phyloP scores from a whole-genome alignment of 306 rosid species.

The Hylodesmum podocarpum region DNA sequence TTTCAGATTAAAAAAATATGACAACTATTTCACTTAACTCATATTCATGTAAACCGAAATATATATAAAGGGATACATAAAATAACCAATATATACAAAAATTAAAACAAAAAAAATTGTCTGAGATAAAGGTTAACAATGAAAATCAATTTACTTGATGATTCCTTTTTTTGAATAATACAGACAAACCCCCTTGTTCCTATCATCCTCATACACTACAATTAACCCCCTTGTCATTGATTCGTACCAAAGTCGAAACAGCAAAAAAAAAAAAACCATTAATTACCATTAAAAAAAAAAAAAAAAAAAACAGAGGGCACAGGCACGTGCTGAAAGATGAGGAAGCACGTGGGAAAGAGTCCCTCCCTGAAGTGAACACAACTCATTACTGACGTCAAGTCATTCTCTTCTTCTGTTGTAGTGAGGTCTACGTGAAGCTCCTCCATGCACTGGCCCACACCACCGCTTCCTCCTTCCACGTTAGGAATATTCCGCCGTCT shows the following conservation, averaged over 20 bases:
- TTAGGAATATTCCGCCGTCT: constrained; percentile 76
- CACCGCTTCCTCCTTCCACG: constrained; percentile 89
- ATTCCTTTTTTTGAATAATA: constrained; percentile 47
- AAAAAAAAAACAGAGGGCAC: not conserved
- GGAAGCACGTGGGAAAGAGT: constrained; percentile 48
- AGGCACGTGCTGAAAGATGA: constrained; percentile 49
- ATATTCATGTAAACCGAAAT: no score
- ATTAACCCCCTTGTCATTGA: constrained; percentile 24
- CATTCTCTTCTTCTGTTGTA: not conserved
- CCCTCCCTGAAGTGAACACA: no score
- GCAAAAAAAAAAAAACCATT: not conserved
- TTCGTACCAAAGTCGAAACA: constrained; percentile 29
- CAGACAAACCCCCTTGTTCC: constrained; percentile 36
- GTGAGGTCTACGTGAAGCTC: constrained; percentile 54
- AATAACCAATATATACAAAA: not conserved
- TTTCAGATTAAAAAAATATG: no score
- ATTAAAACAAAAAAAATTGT: not conserved
- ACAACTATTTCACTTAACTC: not conserved
- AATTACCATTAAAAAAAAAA: constrained; percentile 3
- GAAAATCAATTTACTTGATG: constrained; percentile 42
- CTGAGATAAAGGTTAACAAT: constrained; percentile 14
- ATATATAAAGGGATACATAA: not conserved
- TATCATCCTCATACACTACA: not conserved
- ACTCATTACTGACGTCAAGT: not conserved
- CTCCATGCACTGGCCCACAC: constrained; percentile 99